These are phyloP conservation scores for Ettlia oleoabundans DNA, from an alignment of 139 green algal species.

Conservation along the genomic window DNA sequence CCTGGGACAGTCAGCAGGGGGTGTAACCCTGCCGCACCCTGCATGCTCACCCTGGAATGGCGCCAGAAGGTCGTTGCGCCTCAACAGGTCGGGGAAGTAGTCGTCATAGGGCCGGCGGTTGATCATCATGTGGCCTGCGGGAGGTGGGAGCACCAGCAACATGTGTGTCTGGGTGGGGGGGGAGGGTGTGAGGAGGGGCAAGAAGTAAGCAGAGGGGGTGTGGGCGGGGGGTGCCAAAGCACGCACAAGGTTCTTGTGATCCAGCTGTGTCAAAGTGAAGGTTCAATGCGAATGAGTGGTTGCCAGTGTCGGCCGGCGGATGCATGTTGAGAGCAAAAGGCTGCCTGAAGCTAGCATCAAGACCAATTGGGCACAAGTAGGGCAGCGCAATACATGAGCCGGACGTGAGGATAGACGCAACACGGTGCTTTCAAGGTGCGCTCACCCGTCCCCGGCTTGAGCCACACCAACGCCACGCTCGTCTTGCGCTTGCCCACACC, in stretches of 20 bases:
- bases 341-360: no score
- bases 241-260: no score
- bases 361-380: neutral
- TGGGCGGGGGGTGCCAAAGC: no score
- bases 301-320: no score
- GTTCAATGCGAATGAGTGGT: no score
- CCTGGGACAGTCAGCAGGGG: neutral
- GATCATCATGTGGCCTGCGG: slow-evolving; percentile 64
- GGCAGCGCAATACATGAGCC: neutral
- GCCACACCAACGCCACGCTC: slow-evolving; percentile 64
- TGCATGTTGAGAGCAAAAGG: no score
- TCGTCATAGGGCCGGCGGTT: slow-evolving; percentile 74
- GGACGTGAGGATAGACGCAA: neutral
- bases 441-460: slow-evolving; percentile 52
- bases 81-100: slow-evolving; percentile 75
- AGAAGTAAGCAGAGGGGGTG: neutral
- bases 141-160: neutral
- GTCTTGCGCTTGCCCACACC: slow-evolving; percentile 75
- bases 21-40: neutral
- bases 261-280: no score
- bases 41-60: slow-evolving; percentile 73
- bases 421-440: neutral
- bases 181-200: neutral
- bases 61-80: slow-evolving; percentile 70
- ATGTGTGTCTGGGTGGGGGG: neutral